Conservation (phyloP, 148 eudicot species). For the Persicaria maculosa region DNA sequence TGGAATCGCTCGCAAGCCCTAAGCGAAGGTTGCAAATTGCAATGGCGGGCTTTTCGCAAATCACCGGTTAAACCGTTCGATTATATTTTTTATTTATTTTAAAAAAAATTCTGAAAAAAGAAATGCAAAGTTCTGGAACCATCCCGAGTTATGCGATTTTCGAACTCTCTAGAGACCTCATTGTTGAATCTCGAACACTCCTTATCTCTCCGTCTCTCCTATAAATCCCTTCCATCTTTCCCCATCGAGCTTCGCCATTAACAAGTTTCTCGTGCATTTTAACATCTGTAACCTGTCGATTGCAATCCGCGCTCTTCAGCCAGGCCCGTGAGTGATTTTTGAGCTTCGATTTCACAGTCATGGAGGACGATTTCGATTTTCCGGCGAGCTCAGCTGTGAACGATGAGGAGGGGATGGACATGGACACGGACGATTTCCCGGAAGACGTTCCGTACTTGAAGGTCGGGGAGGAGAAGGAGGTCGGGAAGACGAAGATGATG, state of each 20-base stretch:
- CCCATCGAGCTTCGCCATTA: no score
- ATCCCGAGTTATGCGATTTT: not conserved
- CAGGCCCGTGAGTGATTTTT: not conserved
- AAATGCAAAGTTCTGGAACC: not conserved
- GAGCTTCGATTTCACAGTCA: not conserved
- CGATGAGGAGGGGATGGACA: conserved; percentile 18
- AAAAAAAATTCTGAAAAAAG: not conserved
- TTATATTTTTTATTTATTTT: not conserved
- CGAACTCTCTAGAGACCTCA: not conserved
- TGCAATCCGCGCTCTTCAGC: not conserved
- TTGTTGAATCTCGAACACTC: not conserved
- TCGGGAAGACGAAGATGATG: conserved; percentile 52
- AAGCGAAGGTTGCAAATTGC: not conserved
- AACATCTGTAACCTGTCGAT: not conserved
- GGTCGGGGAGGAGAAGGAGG: conserved; percentile 72
- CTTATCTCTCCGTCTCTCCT: not conserved
- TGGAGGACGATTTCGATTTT: conserved; percentile 36
- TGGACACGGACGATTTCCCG: conserved; percentile 19
- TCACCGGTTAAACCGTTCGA: not conserved
- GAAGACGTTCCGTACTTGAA: conserved; percentile 23
- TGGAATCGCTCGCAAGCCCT: no score
- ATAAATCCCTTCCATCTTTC: not conserved
- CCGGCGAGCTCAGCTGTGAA: conserved; percentile 17
- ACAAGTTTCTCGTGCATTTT: not conserved
- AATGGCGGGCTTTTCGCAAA: not conserved